phyloP scores from a whole-genome alignment of 805 yeast genomes.

The Metschnikowia similis region DNA sequence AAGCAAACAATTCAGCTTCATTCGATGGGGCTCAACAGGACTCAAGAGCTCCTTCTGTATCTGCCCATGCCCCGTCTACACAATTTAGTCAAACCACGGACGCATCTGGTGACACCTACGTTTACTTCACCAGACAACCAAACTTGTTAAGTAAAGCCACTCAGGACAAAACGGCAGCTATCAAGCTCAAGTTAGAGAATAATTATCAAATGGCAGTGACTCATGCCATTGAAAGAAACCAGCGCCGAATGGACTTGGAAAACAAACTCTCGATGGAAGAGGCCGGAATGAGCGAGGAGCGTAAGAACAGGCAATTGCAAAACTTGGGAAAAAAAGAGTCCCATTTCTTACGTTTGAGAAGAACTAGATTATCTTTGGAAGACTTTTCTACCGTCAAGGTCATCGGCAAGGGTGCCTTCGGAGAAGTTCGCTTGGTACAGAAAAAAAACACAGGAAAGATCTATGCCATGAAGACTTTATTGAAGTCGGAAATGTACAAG shows the following conservation, averaged over 20 bases:
- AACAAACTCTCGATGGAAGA: slow-evolving; percentile 61
- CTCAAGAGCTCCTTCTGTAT: not conserved
- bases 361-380: slow-evolving; percentile 77
- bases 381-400: slow-evolving; percentile 89
- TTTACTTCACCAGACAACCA: slow-evolving; percentile 79
- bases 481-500: slow-evolving; percentile 89
- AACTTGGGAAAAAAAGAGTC: slow-evolving; percentile 86
- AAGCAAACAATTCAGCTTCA: not conserved
- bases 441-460: slow-evolving; percentile 88
- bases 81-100: slow-evolving; percentile 2
- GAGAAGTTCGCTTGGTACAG: slow-evolving; percentile 93
- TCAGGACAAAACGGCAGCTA: slow-evolving; percentile 81
- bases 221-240: slow-evolving; percentile 94
- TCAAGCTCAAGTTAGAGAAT: slow-evolving; percentile 77
- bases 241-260: slow-evolving; percentile 83
- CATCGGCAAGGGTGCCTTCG: slow-evolving; percentile 95
- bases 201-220: slow-evolving; percentile 80
- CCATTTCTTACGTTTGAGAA: slow-evolving; percentile 74
- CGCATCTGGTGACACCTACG: slow-evolving; percentile 23
- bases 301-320: slow-evolving; percentile 75
- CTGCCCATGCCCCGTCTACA: slow-evolving; percentile 12
- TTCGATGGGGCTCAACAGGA: not conserved
- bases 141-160: slow-evolving; percentile 66
- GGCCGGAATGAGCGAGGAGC: slow-evolving; percentile 67
- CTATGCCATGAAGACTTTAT: slow-evolving; percentile 89